Conservation (phyloP, 2,329 filamentous ascomycete genomes). For the Colletotrichum cereale region DNA sequence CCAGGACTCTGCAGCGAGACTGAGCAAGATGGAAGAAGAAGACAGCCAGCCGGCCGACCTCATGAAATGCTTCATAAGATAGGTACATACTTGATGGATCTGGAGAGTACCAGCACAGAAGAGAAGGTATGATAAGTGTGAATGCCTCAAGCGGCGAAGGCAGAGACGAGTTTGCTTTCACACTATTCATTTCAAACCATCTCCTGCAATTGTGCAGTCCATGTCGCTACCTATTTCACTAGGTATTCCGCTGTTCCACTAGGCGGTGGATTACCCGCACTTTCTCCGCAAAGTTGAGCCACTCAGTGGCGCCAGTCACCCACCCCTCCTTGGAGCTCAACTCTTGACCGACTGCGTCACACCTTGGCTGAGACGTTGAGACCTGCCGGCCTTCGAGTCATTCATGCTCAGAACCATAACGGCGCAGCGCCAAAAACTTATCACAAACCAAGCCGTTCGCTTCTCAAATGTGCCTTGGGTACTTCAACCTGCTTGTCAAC, state of each 20-base stretch:
- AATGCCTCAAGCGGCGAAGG: not conserved
- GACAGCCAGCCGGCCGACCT: not conserved
- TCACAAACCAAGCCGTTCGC: not conserved
- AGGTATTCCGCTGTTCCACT: not conserved
- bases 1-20: constrained; percentile 9
- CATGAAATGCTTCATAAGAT: not conserved
- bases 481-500: not conserved
- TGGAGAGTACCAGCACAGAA: not conserved
- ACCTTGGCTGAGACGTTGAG: constrained; percentile 24
- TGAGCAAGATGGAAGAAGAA: not conserved
- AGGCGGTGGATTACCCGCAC: constrained; percentile 25
- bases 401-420: constrained; percentile 10
- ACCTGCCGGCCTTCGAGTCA: constrained; percentile 23
- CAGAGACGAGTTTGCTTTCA: not conserved
- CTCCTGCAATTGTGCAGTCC: not conserved
- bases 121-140: not conserved
- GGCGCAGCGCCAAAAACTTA: constrained; percentile 9
- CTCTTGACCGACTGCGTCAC: constrained; percentile 34
- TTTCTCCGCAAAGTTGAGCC: constrained; percentile 38
- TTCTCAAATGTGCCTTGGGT: not conserved
- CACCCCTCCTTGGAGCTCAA: not conserved
- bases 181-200: not conserved
- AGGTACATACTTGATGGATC: too few species aligned
- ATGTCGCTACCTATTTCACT: not conserved
- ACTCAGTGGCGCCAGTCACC: constrained; percentile 5